These are phyloP conservation scores for Cyberlindnera maritima DNA, from an alignment of 805 yeast species.

Conservation along the genomic window DNA sequence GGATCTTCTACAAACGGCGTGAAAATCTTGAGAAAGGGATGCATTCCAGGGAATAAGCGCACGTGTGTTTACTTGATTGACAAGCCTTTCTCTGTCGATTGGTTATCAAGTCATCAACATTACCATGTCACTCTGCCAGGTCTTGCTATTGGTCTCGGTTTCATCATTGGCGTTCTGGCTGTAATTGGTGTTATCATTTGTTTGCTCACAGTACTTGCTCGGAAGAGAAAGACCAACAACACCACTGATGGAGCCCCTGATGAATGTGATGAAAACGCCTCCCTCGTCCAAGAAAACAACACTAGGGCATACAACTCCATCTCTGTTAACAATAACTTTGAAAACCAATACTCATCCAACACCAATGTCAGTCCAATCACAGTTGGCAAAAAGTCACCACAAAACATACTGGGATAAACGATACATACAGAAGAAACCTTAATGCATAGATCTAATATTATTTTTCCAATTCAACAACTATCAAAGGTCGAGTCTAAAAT, in stretches of 20 bases:
- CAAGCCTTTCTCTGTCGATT: constrained; percentile 59
- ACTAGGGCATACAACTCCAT: background rate
- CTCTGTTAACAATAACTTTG: constrained; percentile 16
- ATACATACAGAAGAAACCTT: background rate
- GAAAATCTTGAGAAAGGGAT: constrained; percentile 57
- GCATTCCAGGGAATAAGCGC: constrained; percentile 39
- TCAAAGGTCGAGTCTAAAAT: too few species aligned
- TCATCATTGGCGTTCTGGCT: constrained; percentile 55
- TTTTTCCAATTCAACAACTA: too few species aligned
- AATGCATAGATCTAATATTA: background rate
- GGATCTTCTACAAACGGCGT: constrained; percentile 56
- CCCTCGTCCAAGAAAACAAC: constrained; percentile 1
- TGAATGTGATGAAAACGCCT: constrained; percentile 3
- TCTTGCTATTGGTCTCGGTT: constrained; percentile 65
- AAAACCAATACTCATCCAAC: constrained; percentile 23
- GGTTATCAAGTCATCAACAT: constrained; percentile 52
- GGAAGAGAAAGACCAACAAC: constrained; percentile 25
- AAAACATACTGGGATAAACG: background rate
- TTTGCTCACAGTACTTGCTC: constrained; percentile 32
- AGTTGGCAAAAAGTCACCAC: constrained; percentile 5
- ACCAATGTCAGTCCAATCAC: constrained; percentile 22
- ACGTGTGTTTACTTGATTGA: constrained; percentile 66
- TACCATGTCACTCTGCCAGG: constrained; percentile 63
- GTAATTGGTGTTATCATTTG: constrained; percentile 34
- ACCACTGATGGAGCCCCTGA: background rate